Base-by-base conservation (phyloP, 257 asterid species). In the Solanum sitiens region DNA sequence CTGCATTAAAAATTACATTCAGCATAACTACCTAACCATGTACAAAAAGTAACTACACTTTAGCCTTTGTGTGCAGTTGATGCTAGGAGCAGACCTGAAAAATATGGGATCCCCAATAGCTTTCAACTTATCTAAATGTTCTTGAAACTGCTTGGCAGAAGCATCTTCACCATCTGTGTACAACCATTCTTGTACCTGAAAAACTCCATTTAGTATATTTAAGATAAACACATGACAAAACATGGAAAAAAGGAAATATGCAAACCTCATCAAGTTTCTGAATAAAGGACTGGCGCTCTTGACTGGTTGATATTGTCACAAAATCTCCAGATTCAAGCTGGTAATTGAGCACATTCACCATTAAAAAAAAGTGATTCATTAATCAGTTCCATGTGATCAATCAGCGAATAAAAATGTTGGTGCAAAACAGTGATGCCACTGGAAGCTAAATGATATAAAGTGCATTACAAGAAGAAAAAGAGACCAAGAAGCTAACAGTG, bases 81-180 rank as follows among this genome's bases (percentile, higher is more conserved):
- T 70, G 12, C 71, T 65, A 87, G 73, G 85, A 87, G 72, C 91
- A 83, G 84, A 97, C 99, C 99, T 96, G 82, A 95, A 92, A 91
- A 92, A 94, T 92, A 97, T 97, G 30, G 99, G 99, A 88, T 96
- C 99, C 25, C 99, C 99, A 86, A 96, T 87, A 90, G 98, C 93
- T 89, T 95, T 96, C 93, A 97, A 89, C 92, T 84, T 91, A 87
- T 97, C 97, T 88, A 96, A 90, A 76, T 92, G 98, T 90, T 94
- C 92, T 92, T 95, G 91, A 90, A 97, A 97, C 88, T 96, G 96
- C 88, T 93, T 68, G 75, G 98, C 98, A 90, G 98, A 93, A 88
- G 99, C 99, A 92, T 97, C 99, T 93, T 97, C 99, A 86, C 99
- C 99, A 90, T 97, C 99, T 90, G 97, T 95, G 89, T 97, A 97